phyloP scores from a whole-genome alignment of 1,284 basidiomycete species.

The Microstroma glucosiphilum region DNA sequence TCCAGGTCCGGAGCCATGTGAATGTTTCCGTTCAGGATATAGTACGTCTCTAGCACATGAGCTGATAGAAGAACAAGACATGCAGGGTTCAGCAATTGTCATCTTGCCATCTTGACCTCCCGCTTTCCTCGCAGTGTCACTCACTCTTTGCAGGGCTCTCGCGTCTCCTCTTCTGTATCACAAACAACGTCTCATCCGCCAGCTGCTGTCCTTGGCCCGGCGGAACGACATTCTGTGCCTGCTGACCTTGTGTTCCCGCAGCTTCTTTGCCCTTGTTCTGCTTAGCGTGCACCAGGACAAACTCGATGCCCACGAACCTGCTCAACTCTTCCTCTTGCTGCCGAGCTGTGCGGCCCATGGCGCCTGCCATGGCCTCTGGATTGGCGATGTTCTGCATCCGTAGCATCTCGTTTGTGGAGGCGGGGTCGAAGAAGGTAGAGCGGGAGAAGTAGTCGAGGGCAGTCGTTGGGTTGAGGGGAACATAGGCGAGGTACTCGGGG shows the following conservation, averaged over 20 bases:
- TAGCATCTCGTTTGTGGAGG: slow-evolving; percentile 46
- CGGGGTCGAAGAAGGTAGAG: slow-evolving; percentile 43
- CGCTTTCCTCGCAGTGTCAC: too few relatives aligned
- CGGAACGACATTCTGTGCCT: not conserved
- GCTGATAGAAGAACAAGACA: too few relatives aligned
- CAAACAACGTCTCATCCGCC: not conserved
- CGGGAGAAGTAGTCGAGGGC: slow-evolving; percentile 42
- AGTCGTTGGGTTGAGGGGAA: slow-evolving; percentile 15
- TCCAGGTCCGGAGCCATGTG: slow-evolving; percentile 4
- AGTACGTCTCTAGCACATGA: slow-evolving; percentile 5
- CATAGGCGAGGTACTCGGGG: slow-evolving; percentile 37
- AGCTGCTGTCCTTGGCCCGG: not conserved
- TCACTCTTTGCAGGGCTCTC: not conserved
- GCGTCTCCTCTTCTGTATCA: not conserved
- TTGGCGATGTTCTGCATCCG: slow-evolving; percentile 46
- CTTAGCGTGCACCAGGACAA: slow-evolving; percentile 32
- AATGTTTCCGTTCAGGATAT: slow-evolving; percentile 3
- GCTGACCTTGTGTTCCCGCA: not conserved
- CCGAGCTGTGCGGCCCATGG: slow-evolving; percentile 9
- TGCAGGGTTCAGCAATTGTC: too few relatives aligned
- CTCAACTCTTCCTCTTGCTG: slow-evolving; percentile 34
- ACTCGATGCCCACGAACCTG: slow-evolving; percentile 42
- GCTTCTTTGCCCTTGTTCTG: not conserved
- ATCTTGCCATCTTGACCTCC: too few relatives aligned
- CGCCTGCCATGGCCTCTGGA: not conserved